Evolutionary conservation across 306 rosid species (phyloP).

Genomic region (Benincasa hispida): DNA sequence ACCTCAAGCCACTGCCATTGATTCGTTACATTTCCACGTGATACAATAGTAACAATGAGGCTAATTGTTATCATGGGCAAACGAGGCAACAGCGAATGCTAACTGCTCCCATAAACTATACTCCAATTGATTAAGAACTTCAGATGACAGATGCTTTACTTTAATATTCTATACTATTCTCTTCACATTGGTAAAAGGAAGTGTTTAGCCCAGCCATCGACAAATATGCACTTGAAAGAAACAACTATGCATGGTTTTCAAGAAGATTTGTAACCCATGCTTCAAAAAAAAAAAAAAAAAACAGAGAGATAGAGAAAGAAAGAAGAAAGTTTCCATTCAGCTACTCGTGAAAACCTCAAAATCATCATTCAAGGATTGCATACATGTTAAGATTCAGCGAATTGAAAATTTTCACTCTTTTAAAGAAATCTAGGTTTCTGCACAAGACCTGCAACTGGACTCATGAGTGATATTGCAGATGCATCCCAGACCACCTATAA

Average conservation of each 20-base stretch:
- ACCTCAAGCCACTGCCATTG: neutral
- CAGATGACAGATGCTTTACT: neutral
- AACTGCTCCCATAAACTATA: neutral
- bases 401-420: neutral
- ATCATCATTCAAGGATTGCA: neutral
- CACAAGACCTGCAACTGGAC: slow-evolving; percentile 70
- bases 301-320: no score
- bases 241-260: neutral
- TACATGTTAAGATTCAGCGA: neutral
- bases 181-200: neutral
- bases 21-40: neutral
- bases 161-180: neutral
- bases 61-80: neutral
- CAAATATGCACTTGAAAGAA: neutral
- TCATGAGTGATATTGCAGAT: slow-evolving; percentile 66
- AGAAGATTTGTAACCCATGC: neutral
- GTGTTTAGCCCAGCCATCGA: neutral
- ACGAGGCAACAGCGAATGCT: neutral
- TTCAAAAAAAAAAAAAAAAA: no score
- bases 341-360: neutral
- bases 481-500: slow-evolving; percentile 74
- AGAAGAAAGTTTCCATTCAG: neutral
- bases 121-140: neutral
- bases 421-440: slow-evolving; percentile 7
- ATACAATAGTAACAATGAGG: neutral